Evolutionary conservation across 163 green algal species (phyloP).

Genomic region (Chloromonas sp.): DNA sequence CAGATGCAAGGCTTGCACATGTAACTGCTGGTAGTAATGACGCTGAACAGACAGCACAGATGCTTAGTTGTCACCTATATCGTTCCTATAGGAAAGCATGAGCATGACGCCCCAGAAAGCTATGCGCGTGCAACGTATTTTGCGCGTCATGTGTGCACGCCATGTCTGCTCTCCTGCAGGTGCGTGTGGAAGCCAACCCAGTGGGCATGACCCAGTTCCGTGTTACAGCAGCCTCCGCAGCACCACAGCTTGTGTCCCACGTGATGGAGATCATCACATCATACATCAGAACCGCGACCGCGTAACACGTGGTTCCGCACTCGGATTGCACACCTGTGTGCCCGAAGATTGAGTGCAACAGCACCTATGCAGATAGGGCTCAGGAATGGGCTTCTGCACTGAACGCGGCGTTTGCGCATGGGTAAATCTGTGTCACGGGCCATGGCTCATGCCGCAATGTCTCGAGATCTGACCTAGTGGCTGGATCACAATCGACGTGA

Average conservation of each 20-base stretch:
- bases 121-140: background rate
- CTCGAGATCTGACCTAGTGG: too few species aligned
- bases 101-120: background rate
- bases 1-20: background rate
- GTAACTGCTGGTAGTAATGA: background rate
- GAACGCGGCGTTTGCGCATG: too few species aligned
- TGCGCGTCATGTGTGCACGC: background rate
- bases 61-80: background rate
- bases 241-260: slow-evolving; percentile 23
- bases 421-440: too few species aligned
- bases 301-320: too few species aligned
- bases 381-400: too few species aligned
- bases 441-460: too few species aligned
- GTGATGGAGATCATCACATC: slow-evolving; percentile 29
- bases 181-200: slow-evolving; percentile 54
- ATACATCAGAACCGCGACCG: slow-evolving; percentile 15
- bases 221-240: slow-evolving; percentile 42
- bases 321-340: too few species aligned
- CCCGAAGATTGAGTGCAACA: too few species aligned
- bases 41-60: background rate
- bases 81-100: background rate
- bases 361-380: too few species aligned
- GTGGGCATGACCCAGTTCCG: slow-evolving; percentile 51
- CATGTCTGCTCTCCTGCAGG: slow-evolving; percentile 12
- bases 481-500: too few species aligned